Evolutionary conservation across 2,329 filamentous ascomycete genomes (phyloP), one percentile per base, ranked within the genome.

Genomic region (Lojkania enalia): DNA sequence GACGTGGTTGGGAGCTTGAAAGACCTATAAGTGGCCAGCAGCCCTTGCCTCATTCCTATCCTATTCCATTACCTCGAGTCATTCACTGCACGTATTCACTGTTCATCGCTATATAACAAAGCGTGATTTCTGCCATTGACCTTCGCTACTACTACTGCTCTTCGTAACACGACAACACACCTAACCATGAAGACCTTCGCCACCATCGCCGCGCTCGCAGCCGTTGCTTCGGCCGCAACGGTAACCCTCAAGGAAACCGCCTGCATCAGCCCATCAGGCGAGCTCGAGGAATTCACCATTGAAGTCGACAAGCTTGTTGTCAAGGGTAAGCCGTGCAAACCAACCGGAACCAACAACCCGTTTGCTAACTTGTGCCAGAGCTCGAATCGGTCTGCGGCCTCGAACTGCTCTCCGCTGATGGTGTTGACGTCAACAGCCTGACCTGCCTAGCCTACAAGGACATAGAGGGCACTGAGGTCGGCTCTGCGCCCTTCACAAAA

Each of bases 381-480:
- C 49, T 61, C 36, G 21, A 40, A n/a, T 38, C 51, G 18, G 43
- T 58, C 48, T 63, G 60, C 58, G 60, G 60, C 32, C 48, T 64
- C 35, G 44, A 54, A 29, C 44, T 64, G 47, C 15, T 57, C 35
- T 55, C 53, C 35, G 53, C 53, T 39, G 20, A 44, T 20, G 51
- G 37, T 30, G 39, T 23, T 44, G 44, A 54, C 42, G 20, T 55
- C 32, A 44, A 43, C 30, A 20, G 35, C 35, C 30, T 64, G 35
- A 32, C 44, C 33, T 64, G 60, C 54, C 53, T 51, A 13, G 57
- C 59, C 16, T 64, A 48, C 54, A 51, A 49, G 35, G 60, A 64
- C 50, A 35, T 40, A 25, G 55, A 40, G 3, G 59, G 59, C 46
- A 51, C 35, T 11, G 29, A 46, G 9, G 39, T 40, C 25, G 59